phyloP scores from a whole-genome alignment of 768 basidiomycete species.

The Coprinellus aureogranulatus region DNA sequence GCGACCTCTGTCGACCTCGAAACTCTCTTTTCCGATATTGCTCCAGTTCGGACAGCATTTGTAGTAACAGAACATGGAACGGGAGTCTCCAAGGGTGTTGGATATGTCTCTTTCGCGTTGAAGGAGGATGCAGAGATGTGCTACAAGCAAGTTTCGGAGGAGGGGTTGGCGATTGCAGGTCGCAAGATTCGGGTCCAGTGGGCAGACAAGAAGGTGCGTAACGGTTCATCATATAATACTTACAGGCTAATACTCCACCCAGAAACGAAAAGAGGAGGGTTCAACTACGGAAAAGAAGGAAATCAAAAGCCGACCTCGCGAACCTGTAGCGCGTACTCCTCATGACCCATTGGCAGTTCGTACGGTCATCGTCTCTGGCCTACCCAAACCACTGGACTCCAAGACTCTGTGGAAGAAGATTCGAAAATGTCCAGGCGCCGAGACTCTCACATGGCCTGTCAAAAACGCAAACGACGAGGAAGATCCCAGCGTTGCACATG shows the following conservation, averaged over 20 bases:
- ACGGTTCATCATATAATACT: background rate
- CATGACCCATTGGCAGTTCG: slow-evolving; percentile 82
- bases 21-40: slow-evolving; percentile 92
- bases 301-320: slow-evolving; percentile 6
- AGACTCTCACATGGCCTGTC: slow-evolving; percentile 70
- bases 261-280: slow-evolving; percentile 39
- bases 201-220: slow-evolving; percentile 76
- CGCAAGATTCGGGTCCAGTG: slow-evolving; percentile 73
- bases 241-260: background rate
- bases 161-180: slow-evolving; percentile 64
- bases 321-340: slow-evolving; percentile 38
- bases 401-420: slow-evolving; percentile 83
- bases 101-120: slow-evolving; percentile 90
- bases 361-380: slow-evolving; percentile 75
- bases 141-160: slow-evolving; percentile 59
- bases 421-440: slow-evolving; percentile 74
- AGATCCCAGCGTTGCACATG: slow-evolving; percentile 56
- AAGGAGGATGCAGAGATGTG: slow-evolving; percentile 83
- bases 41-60: slow-evolving; percentile 91
- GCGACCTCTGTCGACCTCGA: slow-evolving; percentile 89
- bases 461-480: slow-evolving; percentile 45
- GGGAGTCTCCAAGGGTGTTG: slow-evolving; percentile 87
- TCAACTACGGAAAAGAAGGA: slow-evolving; percentile 35
- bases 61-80: slow-evolving; percentile 80
- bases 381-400: slow-evolving; percentile 59